Base-by-base conservation (phyloP, 768 basidiomycete genomes). In the Lactifluus subvellereus region DNA sequence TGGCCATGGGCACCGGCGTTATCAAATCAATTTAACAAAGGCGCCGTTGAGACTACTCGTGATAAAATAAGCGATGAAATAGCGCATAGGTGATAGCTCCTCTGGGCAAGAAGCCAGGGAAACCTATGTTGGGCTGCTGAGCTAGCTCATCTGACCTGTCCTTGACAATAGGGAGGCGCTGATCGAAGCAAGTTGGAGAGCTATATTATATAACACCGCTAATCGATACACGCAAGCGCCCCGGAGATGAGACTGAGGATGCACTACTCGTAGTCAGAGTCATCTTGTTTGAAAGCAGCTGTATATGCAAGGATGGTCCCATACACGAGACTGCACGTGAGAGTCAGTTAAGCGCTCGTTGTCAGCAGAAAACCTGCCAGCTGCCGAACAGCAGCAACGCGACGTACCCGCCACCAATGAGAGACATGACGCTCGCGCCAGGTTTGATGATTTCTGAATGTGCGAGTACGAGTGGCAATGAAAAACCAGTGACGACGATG, bases 401-500 rank as follows among this genome's bases (percentile, higher is more conserved):
- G 54, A 83, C 86, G 69, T 77, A 89, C 84, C 86, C 89, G 76
- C 97, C 97, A 14, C 97, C 97, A 37, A 90, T 80, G 63, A 98
- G 92, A 20, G 93, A 94, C 97, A 99, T 98, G 69, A 82, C 84
- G 72, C 90, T 93, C 45, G 97, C 97, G 16, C 83, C 85, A 3
- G 84, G 79, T 64, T 83, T 79, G 69, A 98, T 97, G 65, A 98
- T 80, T 60, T 87, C 86, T 2, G 97, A 91, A 68, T 98, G 97
- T 1, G 94, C 89, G 33, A 98, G 82, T 38, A 98, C 86, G 55
- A 97, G 80, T 0, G 97, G 97, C 16, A 98, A 78, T 14, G 95
- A 90, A 66, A 98, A 91, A 40, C 97, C 97, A 38, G 94, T 90
- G 10, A 97, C 87, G 63, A 98, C 94, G 67, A 97, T 80, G 65